phyloP scores from a whole-genome alignment of 805 yeast genomes.

The Saturnispora sanitii region DNA sequence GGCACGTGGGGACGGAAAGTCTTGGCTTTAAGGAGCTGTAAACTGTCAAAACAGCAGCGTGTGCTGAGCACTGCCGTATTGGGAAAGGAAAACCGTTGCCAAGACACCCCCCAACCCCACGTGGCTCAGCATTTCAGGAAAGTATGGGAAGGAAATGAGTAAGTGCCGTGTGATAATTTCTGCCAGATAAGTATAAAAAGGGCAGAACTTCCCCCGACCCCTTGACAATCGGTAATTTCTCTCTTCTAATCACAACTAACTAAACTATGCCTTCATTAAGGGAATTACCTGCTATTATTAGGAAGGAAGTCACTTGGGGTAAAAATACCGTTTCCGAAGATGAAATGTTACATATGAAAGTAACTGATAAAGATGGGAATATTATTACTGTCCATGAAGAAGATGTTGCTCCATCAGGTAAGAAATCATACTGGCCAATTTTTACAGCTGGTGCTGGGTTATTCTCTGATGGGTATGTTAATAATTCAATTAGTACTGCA shows the following conservation, averaged over 20 bases:
- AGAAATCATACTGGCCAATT: conserved; percentile 46
- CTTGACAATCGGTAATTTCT: neutral
- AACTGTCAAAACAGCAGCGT: no score
- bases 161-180: no score
- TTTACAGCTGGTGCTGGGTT: conserved; percentile 86
- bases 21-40: no score
- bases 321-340: conserved; percentile 12
- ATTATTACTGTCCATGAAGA: conserved; percentile 18
- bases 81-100: neutral
- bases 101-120: neutral
- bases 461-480: conserved; percentile 88
- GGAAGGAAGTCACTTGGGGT: conserved; percentile 24
- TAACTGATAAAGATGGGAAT: conserved; percentile 18
- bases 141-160: no score
- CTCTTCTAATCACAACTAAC: neutral
- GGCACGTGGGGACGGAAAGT: no score
- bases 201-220: neutral
- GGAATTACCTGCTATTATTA: conserved; percentile 10
- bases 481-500: conserved; percentile 74
- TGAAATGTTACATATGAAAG: conserved; percentile 15
- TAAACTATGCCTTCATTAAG: conserved; percentile 11
- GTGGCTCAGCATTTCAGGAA: neutral
- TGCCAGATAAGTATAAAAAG: no score
- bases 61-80: no score
- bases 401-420: conserved; percentile 18